These are phyloP conservation scores for Centrapalus pauciflorus DNA, from an alignment of 129 eudicot species.

Conservation along the genomic window DNA sequence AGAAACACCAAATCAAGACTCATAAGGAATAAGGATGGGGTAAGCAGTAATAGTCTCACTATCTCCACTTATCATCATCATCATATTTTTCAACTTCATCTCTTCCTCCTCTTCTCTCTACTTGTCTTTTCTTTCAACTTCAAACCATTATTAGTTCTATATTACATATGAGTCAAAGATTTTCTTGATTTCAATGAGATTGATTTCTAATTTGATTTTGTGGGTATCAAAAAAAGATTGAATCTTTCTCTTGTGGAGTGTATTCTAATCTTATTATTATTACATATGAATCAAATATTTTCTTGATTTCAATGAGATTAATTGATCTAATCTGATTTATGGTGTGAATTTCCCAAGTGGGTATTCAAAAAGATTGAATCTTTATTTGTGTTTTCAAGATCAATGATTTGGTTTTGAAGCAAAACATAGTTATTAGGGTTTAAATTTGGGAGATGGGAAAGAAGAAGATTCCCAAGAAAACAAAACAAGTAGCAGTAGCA, in stretches of 20 bases:
- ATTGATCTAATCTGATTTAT: constrained; percentile 7
- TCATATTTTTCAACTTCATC: constrained; percentile 27
- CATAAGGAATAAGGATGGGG: constrained; percentile 34
- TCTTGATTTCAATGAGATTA: constrained; percentile 8
- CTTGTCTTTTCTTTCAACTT: constrained; percentile 15
- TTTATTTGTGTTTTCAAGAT: background rate
- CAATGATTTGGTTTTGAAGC: constrained; percentile 26
- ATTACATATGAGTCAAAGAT: constrained; percentile 1
- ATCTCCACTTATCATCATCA: constrained; percentile 28
- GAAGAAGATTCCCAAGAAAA: constrained; percentile 50
- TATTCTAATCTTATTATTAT: no score
- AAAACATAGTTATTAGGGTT: background rate
- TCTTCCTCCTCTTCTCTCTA: background rate
- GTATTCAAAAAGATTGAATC: background rate
- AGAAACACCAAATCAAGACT: constrained; percentile 25
- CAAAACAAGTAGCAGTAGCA: constrained; percentile 37
- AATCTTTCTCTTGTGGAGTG: constrained; percentile 10
- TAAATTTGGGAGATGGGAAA: constrained; percentile 48
- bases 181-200: constrained; percentile 7
- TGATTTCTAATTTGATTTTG: constrained; percentile 9
- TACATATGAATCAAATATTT: constrained; percentile 1
- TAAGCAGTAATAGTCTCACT: constrained; percentile 18
- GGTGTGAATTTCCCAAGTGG: no score
- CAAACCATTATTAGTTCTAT: constrained; percentile 19
- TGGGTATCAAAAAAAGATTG: constrained; percentile 22